These are phyloP conservation scores for Wickerhamiella sergipiensis DNA, from an alignment of 805 yeast species.

Conservation along the genomic window DNA sequence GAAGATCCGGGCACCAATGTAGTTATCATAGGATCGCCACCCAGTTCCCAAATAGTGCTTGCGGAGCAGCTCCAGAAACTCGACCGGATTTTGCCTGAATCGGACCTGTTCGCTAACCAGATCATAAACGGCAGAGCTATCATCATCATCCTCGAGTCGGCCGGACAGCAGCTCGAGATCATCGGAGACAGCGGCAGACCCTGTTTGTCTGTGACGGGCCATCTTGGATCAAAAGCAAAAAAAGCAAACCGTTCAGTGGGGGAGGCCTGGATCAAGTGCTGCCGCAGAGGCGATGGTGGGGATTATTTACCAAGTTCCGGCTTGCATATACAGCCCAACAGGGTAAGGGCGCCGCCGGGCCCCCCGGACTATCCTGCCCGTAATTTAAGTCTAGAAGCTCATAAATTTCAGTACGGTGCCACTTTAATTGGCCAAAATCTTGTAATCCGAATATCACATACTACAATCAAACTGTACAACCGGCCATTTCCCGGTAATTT, in stretches of 20 bases:
- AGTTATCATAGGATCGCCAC: constrained; percentile 28
- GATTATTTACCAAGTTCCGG: not conserved
- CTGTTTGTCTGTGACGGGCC: not conserved
- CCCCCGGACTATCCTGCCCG: not conserved
- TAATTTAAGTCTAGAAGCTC: not conserved
- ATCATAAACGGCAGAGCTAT: not conserved
- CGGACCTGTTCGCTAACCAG: constrained; percentile 15
- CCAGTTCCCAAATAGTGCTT: constrained; percentile 23
- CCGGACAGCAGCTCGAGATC: not conserved
- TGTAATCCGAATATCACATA: no score
- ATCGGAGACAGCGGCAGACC: not conserved
- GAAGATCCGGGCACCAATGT: constrained; percentile 25
- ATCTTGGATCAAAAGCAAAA: not conserved
- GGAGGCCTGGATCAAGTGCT: no score
- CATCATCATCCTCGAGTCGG: not conserved
- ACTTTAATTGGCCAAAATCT: no score
- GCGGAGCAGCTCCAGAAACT: constrained; percentile 21
- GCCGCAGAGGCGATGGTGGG: not conserved
- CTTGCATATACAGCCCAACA: not conserved
- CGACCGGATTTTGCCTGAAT: constrained; percentile 26
- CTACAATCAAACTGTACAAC: no score
- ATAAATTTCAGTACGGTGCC: not conserved
- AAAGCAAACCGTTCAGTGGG: no score
- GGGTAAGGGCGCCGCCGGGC: not conserved
- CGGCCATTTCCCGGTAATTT: not conserved